These are phyloP conservation scores for Evernia prunastri DNA, from an alignment of 495 filamentous ascomycete genomes.

Conservation along the genomic window DNA sequence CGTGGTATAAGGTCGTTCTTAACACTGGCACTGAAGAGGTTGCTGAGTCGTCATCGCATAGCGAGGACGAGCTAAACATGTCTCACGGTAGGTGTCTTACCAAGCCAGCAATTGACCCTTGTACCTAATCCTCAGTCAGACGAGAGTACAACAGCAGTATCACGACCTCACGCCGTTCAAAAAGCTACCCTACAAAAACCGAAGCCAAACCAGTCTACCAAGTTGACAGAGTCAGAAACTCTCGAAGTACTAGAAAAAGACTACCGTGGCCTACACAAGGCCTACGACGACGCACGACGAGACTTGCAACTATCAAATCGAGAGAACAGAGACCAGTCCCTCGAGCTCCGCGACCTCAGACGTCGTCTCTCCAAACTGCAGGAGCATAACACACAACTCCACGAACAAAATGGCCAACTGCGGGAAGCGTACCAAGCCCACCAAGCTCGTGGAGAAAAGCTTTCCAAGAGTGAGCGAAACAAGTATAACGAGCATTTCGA, in stretches of 20 bases:
- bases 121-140: not conserved
- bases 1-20: not conserved
- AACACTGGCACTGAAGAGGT: not conserved
- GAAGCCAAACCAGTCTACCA: not conserved
- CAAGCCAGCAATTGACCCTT: too few species aligned
- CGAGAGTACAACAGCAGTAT: not conserved
- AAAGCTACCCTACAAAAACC: not conserved
- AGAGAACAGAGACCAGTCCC: conserved; percentile 22
- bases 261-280: conserved; percentile 7
- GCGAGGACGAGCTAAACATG: not conserved
- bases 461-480: conserved; percentile 17
- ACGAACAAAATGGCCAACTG: conserved; percentile 9
- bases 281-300: conserved; percentile 11
- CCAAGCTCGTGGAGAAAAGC: conserved; percentile 10
- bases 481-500: conserved; percentile 25
- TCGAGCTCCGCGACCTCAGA: conserved; percentile 25
- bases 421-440: conserved; percentile 5
- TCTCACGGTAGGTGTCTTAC: not conserved
- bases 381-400: conserved; percentile 17
- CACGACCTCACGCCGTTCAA: not conserved
- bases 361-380: conserved; percentile 19
- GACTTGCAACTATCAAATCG: conserved; percentile 13
- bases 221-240: not conserved
- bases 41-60: not conserved
- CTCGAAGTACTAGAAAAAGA: not conserved